Percentiles rank a stretch among this genome's conserved stretches.
These are phyloP conservation scores for Ulvella scutata DNA, from an alignment of 139 green algal species.

Conservation along the genomic window DNA sequence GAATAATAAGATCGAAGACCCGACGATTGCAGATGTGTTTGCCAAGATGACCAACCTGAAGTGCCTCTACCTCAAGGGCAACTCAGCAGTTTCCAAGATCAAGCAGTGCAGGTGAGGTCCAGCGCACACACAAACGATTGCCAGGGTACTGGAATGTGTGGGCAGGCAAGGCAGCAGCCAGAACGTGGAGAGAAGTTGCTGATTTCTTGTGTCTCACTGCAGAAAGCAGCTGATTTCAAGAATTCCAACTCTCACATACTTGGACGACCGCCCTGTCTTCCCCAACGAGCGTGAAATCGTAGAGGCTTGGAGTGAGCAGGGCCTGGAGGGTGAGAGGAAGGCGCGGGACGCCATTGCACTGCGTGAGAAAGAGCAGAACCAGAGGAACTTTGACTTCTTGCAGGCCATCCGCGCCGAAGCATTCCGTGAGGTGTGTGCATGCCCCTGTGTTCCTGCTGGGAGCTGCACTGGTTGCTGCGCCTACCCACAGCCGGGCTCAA, in stretches of 20 bases:
- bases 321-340: conserved; percentile 56
- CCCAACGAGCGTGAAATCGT: conserved; percentile 46
- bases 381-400: conserved; percentile 53
- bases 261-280: conserved; percentile 74
- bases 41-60: conserved; percentile 43
- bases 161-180: background rate
- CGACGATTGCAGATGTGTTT: conserved; percentile 25
- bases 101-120: conserved; percentile 38
- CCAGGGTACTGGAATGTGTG: background rate
- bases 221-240: conserved; percentile 43
- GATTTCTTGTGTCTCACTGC: background rate
- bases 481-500: no score
- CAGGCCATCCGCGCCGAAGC: conserved; percentile 35
- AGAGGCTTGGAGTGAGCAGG: conserved; percentile 48
- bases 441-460: background rate
- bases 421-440: conserved; percentile 33
- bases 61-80: conserved; percentile 78
- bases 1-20: conserved; percentile 52
- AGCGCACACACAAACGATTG: no score
- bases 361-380: conserved; percentile 26
- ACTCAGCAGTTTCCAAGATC: conserved; percentile 52
- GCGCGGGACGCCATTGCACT: conserved; percentile 33
- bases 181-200: background rate
- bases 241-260: conserved; percentile 50
- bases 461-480: background rate